These are phyloP conservation scores for Gautieria morchelliformis DNA, from an alignment of 768 basidiomycete species.

Conservation along the genomic window DNA sequence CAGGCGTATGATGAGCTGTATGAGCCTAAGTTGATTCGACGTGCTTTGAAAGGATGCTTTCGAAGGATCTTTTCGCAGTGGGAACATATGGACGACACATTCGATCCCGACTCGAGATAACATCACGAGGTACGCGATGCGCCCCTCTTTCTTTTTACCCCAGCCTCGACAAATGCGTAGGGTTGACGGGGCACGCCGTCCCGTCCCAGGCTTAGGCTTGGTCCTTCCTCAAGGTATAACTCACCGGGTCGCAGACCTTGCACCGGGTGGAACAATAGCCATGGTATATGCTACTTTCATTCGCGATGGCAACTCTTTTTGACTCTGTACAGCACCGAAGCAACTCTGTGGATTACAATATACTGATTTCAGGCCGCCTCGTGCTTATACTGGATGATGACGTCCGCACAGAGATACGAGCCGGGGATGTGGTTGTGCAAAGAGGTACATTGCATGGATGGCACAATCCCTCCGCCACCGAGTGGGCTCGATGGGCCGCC, in stretches of 20 bases:
- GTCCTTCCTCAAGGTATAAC: constrained; percentile 37
- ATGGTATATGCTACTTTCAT: constrained; percentile 30
- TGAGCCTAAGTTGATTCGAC: no score
- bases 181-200: constrained; percentile 40
- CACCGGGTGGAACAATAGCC: constrained; percentile 38
- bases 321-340: constrained; percentile 29
- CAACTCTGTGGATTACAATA: constrained; percentile 52
- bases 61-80: constrained; percentile 15
- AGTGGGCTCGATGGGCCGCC: constrained; percentile 44
- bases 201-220: constrained; percentile 31
- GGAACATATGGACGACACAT: constrained; percentile 43
- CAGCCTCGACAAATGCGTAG: constrained; percentile 19
- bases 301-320: constrained; percentile 21
- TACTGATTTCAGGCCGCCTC: constrained; percentile 45
- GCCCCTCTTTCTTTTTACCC: neutral
- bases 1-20: no score
- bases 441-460: constrained; percentile 54
- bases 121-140: constrained; percentile 30
- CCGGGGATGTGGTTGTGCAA: constrained; percentile 48
- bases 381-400: constrained; percentile 50
- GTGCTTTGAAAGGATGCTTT: no score
- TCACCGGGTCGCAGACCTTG: constrained; percentile 43
- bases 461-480: constrained; percentile 41
- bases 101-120: constrained; percentile 47
- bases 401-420: constrained; percentile 39